Base-by-base conservation (phyloP, 306 rosid genomes). In the Purshia tridentata region DNA sequence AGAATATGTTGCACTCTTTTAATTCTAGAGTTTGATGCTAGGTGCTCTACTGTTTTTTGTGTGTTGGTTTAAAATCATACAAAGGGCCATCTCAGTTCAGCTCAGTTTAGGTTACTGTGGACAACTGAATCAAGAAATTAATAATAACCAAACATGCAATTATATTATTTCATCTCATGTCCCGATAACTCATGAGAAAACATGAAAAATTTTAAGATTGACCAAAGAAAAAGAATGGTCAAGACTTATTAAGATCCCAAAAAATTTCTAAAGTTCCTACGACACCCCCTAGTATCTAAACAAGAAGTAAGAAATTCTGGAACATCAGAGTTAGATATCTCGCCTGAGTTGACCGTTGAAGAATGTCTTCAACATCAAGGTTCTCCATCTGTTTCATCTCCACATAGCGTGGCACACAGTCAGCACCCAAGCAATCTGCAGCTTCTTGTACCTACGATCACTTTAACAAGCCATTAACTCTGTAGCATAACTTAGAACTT, bases 391-490 rank as follows among this genome's bases (percentile, higher is more conserved):
- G 88, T 86, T 90, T 91, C 83, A 79, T 82, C 82, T 94, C 97
- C 78, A 87, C 95, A 78, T 85, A 86, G 49, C 91, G 90, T 55
- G 96, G 93, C 77, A 84, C 93, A 70, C 89, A 89, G 80, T 94
- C 96, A 64, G 96, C 99, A 71, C 91, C 97, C 86, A 94, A 82
- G 88, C 96, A 94, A 76, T 88, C 97, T 57, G 96, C 99, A 69
- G 96, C 96, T 81, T 91, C 97, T 88, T 91, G 99, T 57, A 91
- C 89, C 96, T 94, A 67, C 65, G 81, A 58, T 72, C 65, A 69
- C 44, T 45, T 65, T 35, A 53, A 52, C 15, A 3, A 6, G 18
- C n/a, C 65, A 53, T 11, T 39, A 65, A 51, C 78, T 55, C 42
- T 11, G 59, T 68, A 73, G 76, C 65, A 62, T n/a, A 52, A 72